Evolutionary conservation across 2,329 filamentous ascomycete species (phyloP).

Genomic region (Sarocladium strictum): DNA sequence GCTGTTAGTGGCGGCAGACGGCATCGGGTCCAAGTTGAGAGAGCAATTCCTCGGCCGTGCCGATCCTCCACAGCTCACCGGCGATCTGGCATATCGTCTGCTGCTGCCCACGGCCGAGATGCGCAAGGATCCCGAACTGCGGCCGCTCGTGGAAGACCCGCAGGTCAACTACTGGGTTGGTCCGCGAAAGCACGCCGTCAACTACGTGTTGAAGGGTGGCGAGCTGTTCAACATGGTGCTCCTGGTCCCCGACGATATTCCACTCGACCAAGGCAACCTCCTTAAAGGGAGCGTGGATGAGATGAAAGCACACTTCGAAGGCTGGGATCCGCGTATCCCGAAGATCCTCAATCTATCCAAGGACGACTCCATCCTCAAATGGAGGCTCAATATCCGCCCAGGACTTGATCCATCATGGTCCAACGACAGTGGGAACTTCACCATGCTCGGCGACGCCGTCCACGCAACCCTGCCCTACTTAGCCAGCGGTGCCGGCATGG

Average conservation of each 20-base stretch:
- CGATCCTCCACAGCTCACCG: constrained; percentile 42
- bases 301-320: constrained; percentile 41
- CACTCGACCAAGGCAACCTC: constrained; percentile 16
- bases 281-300: constrained; percentile 43
- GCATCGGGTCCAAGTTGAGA: constrained; percentile 26
- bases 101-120: constrained; percentile 38
- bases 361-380: constrained; percentile 54
- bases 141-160: constrained; percentile 36
- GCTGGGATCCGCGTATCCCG: constrained; percentile 51
- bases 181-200: constrained; percentile 42
- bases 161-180: constrained; percentile 50
- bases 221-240: constrained; percentile 41
- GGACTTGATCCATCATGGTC: constrained; percentile 48
- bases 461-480: constrained; percentile 61
- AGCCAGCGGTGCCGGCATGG: constrained; percentile 51
- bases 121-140: constrained; percentile 41
- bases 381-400: constrained; percentile 51
- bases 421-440: constrained; percentile 48
- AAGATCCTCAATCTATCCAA: constrained; percentile 44
- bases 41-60: constrained; percentile 36
- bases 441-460: constrained; percentile 57
- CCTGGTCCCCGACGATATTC: constrained; percentile 38
- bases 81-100: constrained; percentile 51
- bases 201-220: constrained; percentile 38
- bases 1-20: constrained; percentile 42